Base-by-base conservation (phyloP, 2,329 filamentous ascomycete genomes). In the Zymoseptoria passerinii region DNA sequence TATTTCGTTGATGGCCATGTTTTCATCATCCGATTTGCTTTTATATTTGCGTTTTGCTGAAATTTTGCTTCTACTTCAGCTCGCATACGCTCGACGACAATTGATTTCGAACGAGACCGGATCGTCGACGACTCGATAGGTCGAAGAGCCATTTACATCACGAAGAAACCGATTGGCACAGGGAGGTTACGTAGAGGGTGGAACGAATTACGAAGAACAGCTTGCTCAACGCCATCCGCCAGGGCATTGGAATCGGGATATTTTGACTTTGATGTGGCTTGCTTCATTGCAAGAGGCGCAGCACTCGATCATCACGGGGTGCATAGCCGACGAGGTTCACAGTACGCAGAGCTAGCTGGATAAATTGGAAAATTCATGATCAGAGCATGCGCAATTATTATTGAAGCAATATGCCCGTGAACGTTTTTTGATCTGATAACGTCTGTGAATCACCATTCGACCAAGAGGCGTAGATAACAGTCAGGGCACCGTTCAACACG, bases 51-150 rank as follows among this genome's bases (percentile, higher is more conserved):
- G 35, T 13, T 7, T 44, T 44, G 35, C 35, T 44, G 35, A 44
- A 7, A 44, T 13, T 16, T 44, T 16, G 13, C 35, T 44, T 44
- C 35, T 44, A 16, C 35, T 44, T 28, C 59, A 71, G 69, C 65
- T 69, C 49, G 68, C 67, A 18, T 71, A 71, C 57, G 69, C 69
- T 53, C 66, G 69, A 51, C 65, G 69, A 53, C 69, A 71, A 58
- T 61, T 71, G 40, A 70, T 71, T 44, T 68, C 68, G 48, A 70
- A 68, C 58, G 69, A 71, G 19, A 63, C 59, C 18, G 59, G 62
- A 49, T 56, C 57, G 6, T 60, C 61, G 28, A 60, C 35, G n/a
- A 13, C 35, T 44, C 35, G 35, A 44, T 44, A 16, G n/a, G 3
- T 16, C 35, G 35, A 44, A 44, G 35, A 13, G 35, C 13, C 35